These are phyloP conservation scores for Gastrodia elata DNA, from an alignment of 106 monocot species.

Conservation along the genomic window DNA sequence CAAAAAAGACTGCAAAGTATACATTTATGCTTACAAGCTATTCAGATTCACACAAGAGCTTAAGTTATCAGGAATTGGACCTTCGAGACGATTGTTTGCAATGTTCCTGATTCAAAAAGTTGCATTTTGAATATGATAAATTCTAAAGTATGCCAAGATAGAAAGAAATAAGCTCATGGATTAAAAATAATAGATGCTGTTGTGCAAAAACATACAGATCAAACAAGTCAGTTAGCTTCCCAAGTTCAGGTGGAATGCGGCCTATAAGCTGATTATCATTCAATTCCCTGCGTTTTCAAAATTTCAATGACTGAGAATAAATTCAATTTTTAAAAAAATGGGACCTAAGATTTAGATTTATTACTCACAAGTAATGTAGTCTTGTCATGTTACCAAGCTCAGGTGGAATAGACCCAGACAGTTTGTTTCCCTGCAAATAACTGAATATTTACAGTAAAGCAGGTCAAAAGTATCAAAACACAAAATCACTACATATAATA, in stretches of 20 bases:
- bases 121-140: not conserved
- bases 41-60: constrained; percentile 88
- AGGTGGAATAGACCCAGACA: constrained; percentile 78
- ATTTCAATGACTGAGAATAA: not conserved
- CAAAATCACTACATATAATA: no score
- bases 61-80: constrained; percentile 82
- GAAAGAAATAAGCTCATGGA: not conserved
- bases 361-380: constrained; percentile 78
- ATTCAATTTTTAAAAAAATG: not conserved
- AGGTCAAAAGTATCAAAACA: not conserved
- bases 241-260: constrained; percentile 61
- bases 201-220: constrained; percentile 37
- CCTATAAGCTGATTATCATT: constrained; percentile 79
- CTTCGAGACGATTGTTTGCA: constrained; percentile 86
- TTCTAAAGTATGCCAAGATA: not conserved
- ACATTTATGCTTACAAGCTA: constrained; percentile 56
- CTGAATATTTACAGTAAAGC: constrained; percentile 18
- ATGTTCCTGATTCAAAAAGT: constrained; percentile 55
- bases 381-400: constrained; percentile 93
- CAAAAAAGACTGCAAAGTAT: not conserved
- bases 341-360: not conserved
- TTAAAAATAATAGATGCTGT: not conserved
- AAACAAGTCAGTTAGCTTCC: constrained; percentile 57
- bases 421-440: constrained; percentile 76
- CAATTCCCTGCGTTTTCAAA: constrained; percentile 53